phyloP scores from a whole-genome alignment of 78 protist species.

The Ministeria vibrans region DNA sequence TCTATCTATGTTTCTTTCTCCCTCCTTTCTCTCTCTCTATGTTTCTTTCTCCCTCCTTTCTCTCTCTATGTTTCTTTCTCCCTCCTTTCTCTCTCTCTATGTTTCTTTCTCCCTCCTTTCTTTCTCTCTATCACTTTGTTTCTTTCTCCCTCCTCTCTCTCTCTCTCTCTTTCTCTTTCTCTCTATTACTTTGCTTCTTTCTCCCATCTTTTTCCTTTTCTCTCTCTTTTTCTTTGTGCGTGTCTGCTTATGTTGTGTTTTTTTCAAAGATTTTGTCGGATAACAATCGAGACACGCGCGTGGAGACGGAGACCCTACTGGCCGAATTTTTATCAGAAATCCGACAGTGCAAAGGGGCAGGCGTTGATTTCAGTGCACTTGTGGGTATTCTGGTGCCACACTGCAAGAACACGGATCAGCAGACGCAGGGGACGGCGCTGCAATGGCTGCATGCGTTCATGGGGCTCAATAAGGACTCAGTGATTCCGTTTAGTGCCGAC shows the following conservation, averaged over 20 bases:
- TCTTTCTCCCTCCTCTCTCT: too few relatives aligned
- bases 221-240: too few relatives aligned
- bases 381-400: neutral
- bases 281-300: slow-evolving; percentile 25
- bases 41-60: too few relatives aligned
- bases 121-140: too few relatives aligned
- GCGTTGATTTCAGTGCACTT: neutral
- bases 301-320: slow-evolving; percentile 54
- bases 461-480: slow-evolving; percentile 22
- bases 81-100: too few relatives aligned
- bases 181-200: too few relatives aligned
- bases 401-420: slow-evolving; percentile 20
- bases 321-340: slow-evolving; percentile 69
- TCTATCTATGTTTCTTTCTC: too few relatives aligned
- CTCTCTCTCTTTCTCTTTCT: too few relatives aligned
- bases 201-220: too few relatives aligned
- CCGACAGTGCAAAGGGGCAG: slow-evolving; percentile 13
- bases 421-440: slow-evolving; percentile 61
- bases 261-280: neutral
- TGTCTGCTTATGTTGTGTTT: neutral
- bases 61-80: too few relatives aligned
- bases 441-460: slow-evolving; percentile 72
- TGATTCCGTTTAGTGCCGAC: slow-evolving; percentile 42
- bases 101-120: too few relatives aligned
- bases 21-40: too few relatives aligned